phyloP scores from a whole-genome alignment of 495 filamentous ascomycete species.

The Xylaria venustula region DNA sequence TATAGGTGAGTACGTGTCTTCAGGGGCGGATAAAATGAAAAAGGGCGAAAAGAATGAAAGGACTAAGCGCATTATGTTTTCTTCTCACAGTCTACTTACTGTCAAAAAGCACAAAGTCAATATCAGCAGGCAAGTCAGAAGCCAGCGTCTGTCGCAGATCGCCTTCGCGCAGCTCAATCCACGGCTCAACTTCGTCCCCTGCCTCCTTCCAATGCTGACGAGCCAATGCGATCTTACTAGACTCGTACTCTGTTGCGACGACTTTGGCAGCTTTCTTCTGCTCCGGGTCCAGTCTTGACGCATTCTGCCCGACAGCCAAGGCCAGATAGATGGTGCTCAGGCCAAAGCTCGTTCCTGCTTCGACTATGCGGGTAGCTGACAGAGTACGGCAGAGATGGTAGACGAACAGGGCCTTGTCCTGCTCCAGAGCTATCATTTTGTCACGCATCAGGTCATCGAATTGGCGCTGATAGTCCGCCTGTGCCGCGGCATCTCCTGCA shows the following conservation, averaged over 20 bases:
- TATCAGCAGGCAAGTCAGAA: constrained; percentile 34
- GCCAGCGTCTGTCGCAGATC: constrained; percentile 54
- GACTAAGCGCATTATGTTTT: no score
- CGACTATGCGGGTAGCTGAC: constrained; percentile 50
- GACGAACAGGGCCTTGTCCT: constrained; percentile 51
- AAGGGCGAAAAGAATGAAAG: background rate
- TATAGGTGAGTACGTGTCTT: background rate
- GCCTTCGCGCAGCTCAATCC: constrained; percentile 54
- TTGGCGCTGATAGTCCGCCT: background rate
- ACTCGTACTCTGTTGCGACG: constrained; percentile 56
- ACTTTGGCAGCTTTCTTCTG: constrained; percentile 34
- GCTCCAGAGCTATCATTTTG: constrained; percentile 52
- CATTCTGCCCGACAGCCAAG: constrained; percentile 48
- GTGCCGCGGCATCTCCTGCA: background rate
- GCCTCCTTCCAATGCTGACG: constrained; percentile 47
- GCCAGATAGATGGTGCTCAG: constrained; percentile 62
- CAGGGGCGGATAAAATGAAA: background rate
- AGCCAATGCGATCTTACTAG: constrained; percentile 43
- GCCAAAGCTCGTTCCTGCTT: constrained; percentile 59
- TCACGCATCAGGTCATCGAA: constrained; percentile 14
- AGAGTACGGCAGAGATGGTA: constrained; percentile 45
- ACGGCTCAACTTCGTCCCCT: constrained; percentile 39
- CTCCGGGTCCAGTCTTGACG: background rate
- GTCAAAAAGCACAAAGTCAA: constrained; percentile 56
- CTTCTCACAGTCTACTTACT: no score